phyloP scores from a whole-genome alignment of 1,284 basidiomycete genomes.

The Ganoderma boninense region DNA sequence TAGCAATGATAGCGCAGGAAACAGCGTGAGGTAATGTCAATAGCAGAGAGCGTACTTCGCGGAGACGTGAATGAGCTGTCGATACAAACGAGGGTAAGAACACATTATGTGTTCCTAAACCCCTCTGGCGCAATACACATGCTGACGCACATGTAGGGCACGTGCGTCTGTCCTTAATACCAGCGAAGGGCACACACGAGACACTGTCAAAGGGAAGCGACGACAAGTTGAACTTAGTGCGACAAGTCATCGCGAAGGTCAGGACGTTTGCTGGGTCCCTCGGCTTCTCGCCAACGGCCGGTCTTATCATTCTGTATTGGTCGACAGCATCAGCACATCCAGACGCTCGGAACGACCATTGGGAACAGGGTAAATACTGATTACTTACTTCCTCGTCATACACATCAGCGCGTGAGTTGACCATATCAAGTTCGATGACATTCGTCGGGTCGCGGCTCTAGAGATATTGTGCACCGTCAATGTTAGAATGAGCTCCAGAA shows the following conservation, averaged over 20 bases:
- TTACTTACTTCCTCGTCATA: slow-evolving; percentile 21
- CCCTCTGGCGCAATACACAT: background rate
- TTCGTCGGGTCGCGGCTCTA: slow-evolving; percentile 24
- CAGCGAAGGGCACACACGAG: background rate
- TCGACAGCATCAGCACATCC: background rate
- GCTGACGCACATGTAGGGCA: background rate
- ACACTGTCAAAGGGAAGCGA: background rate
- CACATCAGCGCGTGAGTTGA: slow-evolving; percentile 8
- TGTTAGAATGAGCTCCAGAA: background rate
- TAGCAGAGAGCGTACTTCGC: background rate
- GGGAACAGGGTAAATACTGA: background rate
- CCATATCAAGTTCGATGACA: slow-evolving; percentile 31
- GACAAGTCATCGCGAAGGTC: slow-evolving; percentile 10
- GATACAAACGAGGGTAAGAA: background rate
- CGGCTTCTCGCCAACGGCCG: background rate
- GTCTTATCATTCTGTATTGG: slow-evolving; percentile 11
- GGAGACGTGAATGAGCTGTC: background rate
- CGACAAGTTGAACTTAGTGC: background rate
- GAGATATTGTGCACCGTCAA: background rate
- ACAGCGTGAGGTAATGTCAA: background rate
- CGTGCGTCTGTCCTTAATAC: background rate
- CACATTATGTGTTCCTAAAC: background rate
- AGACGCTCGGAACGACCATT: background rate
- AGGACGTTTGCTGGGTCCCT: slow-evolving; percentile 11
- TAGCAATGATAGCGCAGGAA: background rate